Evolutionary conservation across 345 rosid species (phyloP), one percentile per base, ranked within the genome.

Genomic region (Anacardium occidentale): DNA sequence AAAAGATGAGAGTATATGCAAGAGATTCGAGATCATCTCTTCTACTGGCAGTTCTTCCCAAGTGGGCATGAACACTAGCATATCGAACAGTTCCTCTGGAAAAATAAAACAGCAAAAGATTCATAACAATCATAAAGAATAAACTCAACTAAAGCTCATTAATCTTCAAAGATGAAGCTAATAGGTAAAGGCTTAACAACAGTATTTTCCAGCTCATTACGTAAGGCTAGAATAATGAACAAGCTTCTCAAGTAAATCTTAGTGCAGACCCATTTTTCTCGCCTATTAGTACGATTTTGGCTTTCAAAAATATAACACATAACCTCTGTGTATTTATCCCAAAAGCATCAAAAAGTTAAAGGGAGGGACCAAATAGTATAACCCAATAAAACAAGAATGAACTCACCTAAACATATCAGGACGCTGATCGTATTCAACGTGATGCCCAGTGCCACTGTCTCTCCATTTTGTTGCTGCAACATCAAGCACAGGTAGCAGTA

Each of bases 1-100:
- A 91, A 71, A 95, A 95, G 75, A 95, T 88, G 50, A 95, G 89
- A 1, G 98, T 95, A 72, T 95, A 95, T 60, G 98, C 99, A 83
- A 95, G 92, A 37, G 98, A 92, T 81, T 95, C 98, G 48, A 95
- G 94, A 82, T 95, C 98, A 83, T 95, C 99, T 79, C 99, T 89
- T 80, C 98, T 89, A 75, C 98, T 95, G 61, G 97, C 92, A 75
- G 97, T 91, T 82, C 99, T 89, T 73, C 99, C 99, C 77, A 95
- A 77, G 77, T 95, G 99, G 29, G 98, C 99, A 83, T 95, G 99
- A 64, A 84, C 98, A 83, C 98, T 89, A 57, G 99, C 99, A 78
- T 95, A 95, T 61, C 99, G 92, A 53, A 96, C 97, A 47, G 99
- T 96, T 68, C 99, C 99, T 81, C 99, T 96, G 80, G 24, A 40